Percentiles rank a stretch among this genome's conserved stretches.
phyloP scores from a whole-genome alignment of 2,329 filamentous ascomycete species.

The Aureobasidium sp. region DNA sequence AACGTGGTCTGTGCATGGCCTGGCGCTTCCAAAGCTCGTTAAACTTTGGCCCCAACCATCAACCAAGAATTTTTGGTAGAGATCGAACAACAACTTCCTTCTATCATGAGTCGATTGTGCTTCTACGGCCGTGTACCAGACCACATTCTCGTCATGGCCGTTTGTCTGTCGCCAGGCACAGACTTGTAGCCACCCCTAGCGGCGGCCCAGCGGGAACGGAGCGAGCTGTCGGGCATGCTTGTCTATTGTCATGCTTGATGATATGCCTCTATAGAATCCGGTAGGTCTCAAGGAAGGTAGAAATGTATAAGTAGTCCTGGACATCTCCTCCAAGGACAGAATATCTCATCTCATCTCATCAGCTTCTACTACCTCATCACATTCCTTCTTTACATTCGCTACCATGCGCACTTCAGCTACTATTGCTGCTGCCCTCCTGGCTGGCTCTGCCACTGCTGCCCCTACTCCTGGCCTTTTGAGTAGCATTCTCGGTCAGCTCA shows the following conservation, averaged over 20 bases:
- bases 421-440: not conserved
- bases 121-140: not conserved
- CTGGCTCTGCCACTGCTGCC: slow-evolving; percentile 1
- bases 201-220: not conserved
- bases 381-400: not conserved
- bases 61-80: not conserved
- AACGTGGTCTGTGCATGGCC: not conserved
- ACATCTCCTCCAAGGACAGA: not conserved
- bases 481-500: slow-evolving; percentile 2
- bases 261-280: not conserved
- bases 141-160: not conserved
- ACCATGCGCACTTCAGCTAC: slow-evolving; percentile 1
- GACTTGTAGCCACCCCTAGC: not conserved
- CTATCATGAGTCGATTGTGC: not conserved
- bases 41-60: not conserved
- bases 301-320: not conserved
- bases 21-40: not conserved
- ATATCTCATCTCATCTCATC: not conserved
- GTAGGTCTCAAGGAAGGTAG: not conserved
- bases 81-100: not conserved
- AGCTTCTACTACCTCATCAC: not conserved
- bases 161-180: not conserved
- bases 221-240: not conserved
- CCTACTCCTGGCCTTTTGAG: slow-evolving; percentile 7
- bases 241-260: not conserved